Evolutionary conservation across 2,329 filamentous ascomycete genomes (phyloP).

Genomic region (Fusarium marasasianum): DNA sequence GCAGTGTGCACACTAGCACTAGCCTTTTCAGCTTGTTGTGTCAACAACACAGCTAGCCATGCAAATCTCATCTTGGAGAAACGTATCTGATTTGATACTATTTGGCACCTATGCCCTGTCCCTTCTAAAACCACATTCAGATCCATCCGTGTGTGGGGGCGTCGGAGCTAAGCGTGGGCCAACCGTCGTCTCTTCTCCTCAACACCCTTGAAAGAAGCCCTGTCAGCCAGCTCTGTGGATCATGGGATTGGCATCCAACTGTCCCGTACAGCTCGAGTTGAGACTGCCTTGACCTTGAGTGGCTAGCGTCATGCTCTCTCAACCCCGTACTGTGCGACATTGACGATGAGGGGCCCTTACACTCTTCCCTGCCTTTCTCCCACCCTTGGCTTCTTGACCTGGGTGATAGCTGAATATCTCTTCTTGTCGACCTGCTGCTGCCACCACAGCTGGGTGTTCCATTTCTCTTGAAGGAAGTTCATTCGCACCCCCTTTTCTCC

Average conservation of each 20-base stretch:
- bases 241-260: slow-evolving; percentile 35
- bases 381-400: slow-evolving; percentile 22
- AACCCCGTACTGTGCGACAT: slow-evolving; percentile 41
- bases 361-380: slow-evolving; percentile 25
- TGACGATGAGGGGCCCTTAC: slow-evolving; percentile 25
- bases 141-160: slow-evolving; percentile 30
- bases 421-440: slow-evolving; percentile 39
- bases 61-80: slow-evolving; percentile 11
- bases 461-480: slow-evolving; percentile 11
- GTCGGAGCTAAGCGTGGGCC: slow-evolving; percentile 39
- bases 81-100: slow-evolving; percentile 23
- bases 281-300: slow-evolving; percentile 39
- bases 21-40: background rate
- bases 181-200: slow-evolving; percentile 25
- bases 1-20: background rate
- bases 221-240: slow-evolving; percentile 41
- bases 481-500: slow-evolving; percentile 18
- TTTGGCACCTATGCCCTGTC: slow-evolving; percentile 12
- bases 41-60: slow-evolving; percentile 7
- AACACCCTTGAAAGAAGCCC: slow-evolving; percentile 37
- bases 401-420: slow-evolving; percentile 36
- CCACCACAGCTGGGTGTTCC: slow-evolving; percentile 30
- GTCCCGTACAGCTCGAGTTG: slow-evolving; percentile 28
- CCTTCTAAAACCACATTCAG: slow-evolving; percentile 26
- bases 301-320: slow-evolving; percentile 35